Base-by-base conservation (phyloP, 2,329 filamentous ascomycete species). In the Venturia oleaginea region DNA sequence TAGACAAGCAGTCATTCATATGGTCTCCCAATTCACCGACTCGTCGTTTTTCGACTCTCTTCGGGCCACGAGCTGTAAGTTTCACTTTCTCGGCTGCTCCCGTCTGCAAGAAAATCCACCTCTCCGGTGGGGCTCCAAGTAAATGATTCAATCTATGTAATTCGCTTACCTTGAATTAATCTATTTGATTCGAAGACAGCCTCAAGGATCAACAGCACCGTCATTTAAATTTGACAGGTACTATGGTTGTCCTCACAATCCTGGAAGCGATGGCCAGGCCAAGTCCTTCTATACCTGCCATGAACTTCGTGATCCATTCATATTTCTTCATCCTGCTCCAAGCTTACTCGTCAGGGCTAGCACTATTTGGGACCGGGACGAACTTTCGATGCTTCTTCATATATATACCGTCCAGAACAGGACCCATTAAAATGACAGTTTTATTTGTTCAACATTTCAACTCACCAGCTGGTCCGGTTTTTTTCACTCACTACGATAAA, bases 121-220 rank as follows among this genome's bases (percentile, higher is more conserved):
- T 40, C 37, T 22, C 13, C 4, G 27, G 6, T 32, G 37, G 37
- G 34, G 27, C 27, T 38, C 37, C 11, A 22, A 2, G 10, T 24
- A 54, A 32, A 24, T 54, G 48, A 54, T 32, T 54, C 24, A 32
- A 54, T 30, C 24, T 24, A 43, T 15, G 32, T 22, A 60, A 17
- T 24, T 32, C 51, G 19, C 3, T 8, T 30, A 30, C 30, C 30
- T 19, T n/a, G 6, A 3, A 8, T 57, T n/a, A 34, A 57, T 57
- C 15, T 57, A 57, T 57, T 57, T 34, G 51, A 57, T 34, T n/a
- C 51, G 51, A 34, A 34, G 51, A n/a, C 30, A 57, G 51, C 51
- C 51, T 32, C 24, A 30, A 17, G 32, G n/a, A 10, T 6, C 46
- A 3, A 27, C 17, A 19, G n/a, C 19, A 32, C 19, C 27, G 19